Evolutionary conservation across 805 yeast species (phyloP), one percentile per base, ranked within the genome.

Genomic region (Komagataella ulmi): DNA sequence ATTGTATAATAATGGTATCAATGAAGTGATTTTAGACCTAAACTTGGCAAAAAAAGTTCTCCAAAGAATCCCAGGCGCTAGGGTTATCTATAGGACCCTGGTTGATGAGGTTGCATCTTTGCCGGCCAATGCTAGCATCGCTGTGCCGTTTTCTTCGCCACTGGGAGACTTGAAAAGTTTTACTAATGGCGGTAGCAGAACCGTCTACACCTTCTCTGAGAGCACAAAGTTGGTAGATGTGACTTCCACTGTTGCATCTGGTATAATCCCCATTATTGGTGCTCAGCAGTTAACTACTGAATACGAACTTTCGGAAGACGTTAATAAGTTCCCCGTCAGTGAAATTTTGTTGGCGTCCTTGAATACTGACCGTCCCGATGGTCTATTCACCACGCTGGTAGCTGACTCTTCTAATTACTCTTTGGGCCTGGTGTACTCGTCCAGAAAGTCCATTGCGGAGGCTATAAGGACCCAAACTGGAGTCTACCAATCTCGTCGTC

Each of bases 341-440:
- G 65, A 63, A 43, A 60, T 80, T 24, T 67, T 87, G 52, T 59
- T 76, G 18, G 67, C 79, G 10, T 66, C 79, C 1, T 67, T 87
- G 56, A 74, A 73, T 19, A 85, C 96, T 3, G 99, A 93, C 65
- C 81, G 99, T 61, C 70, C 75, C 4, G 99, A 93, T 65, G 91
- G 89, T 0, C 74, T 91, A 46, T 90, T 69, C 69, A 77, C 97
- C 10, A 88, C 99, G 1, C 71, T 93, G 51, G 95, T 93, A 46
- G 79, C 82, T 17, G 88, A 85, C 57, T 58, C 64, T 43, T 71
- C 81, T 52, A 81, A 86, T 53, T 83, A 82, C 53, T 81, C 90
- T 1, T 72, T 93, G 50, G 99, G 99, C 4, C 74, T 91, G 24
- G 97, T 91, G 7, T 93, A 89, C 69, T 91, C 98, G 0, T 88